phyloP scores from a whole-genome alignment of 257 asterid genomes.

The Pogostemon cablin region DNA sequence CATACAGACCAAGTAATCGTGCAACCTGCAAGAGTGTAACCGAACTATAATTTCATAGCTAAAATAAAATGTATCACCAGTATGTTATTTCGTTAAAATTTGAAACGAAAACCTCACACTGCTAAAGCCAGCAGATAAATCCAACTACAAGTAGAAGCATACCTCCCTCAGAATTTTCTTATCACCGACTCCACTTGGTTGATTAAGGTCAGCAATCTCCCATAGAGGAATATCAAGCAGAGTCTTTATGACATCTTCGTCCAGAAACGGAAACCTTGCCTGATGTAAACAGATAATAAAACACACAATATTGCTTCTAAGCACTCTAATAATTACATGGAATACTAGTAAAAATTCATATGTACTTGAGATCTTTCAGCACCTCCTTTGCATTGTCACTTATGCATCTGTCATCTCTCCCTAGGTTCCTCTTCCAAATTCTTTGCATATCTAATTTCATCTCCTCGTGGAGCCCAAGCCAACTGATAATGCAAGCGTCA shows the following conservation, averaged over 20 bases:
- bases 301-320: conserved; percentile 7
- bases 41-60: conserved; percentile 1
- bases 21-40: conserved; percentile 61
- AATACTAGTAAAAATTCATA: conserved; percentile 12
- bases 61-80: neutral
- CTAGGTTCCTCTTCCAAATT: conserved; percentile 97
- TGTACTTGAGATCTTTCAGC: conserved; percentile 22
- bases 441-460: conserved; percentile 95
- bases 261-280: conserved; percentile 97
- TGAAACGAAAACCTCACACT: too few species aligned
- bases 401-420: conserved; percentile 95
- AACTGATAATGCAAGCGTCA: conserved; percentile 42
- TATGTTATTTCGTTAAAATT: too few species aligned
- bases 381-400: conserved; percentile 97
- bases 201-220: conserved; percentile 90
- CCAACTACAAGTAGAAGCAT: neutral
- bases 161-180: conserved; percentile 94
- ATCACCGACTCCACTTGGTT: conserved; percentile 89
- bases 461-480: conserved; percentile 89
- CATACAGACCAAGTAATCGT: conserved; percentile 70
- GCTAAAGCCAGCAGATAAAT: too few species aligned
- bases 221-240: conserved; percentile 87
- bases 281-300: conserved; percentile 31
- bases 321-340: conserved; percentile 5
- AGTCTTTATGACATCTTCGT: conserved; percentile 81